Conservation (phyloP, 768 basidiomycete species). For the Pholiota molesta region DNA sequence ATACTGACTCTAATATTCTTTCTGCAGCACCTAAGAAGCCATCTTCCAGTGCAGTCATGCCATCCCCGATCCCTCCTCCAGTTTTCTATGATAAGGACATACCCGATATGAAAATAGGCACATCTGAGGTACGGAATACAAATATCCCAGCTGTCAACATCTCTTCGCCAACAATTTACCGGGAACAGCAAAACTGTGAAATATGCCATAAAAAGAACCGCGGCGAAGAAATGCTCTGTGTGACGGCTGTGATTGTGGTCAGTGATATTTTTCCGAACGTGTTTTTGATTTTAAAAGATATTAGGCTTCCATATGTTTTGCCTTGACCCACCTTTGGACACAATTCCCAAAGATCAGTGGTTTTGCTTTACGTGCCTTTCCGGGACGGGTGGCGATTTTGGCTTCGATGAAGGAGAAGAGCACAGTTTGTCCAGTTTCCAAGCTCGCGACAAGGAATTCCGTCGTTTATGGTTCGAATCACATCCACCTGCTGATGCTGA, state of each 20-base stretch:
- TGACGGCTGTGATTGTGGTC: slow-evolving; percentile 51
- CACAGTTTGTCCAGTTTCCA: slow-evolving; percentile 92
- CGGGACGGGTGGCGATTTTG: slow-evolving; percentile 93
- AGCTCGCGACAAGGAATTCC: slow-evolving; percentile 87
- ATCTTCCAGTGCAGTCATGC: slow-evolving; percentile 23
- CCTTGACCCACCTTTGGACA: slow-evolving; percentile 84
- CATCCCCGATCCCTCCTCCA: slow-evolving; percentile 44
- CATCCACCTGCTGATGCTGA: slow-evolving; percentile 58
- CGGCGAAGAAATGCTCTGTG: slow-evolving; percentile 89
- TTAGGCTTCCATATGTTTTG: slow-evolving; percentile 97
- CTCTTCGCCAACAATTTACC: slow-evolving; percentile 28
- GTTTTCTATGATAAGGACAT: slow-evolving; percentile 50
- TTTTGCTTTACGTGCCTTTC: slow-evolving; percentile 92
- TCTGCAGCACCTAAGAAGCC: slow-evolving; percentile 40
- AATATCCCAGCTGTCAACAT: slow-evolving; percentile 30
- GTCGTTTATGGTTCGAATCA: slow-evolving; percentile 83
- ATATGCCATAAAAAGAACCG: slow-evolving; percentile 89
- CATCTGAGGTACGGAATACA: slow-evolving; percentile 52
- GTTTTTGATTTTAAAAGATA: slow-evolving; percentile 13
- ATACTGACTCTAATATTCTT: slow-evolving; percentile 12
- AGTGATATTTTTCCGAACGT: slow-evolving; percentile 13
- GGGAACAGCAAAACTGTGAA: slow-evolving; percentile 81
- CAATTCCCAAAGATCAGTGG: slow-evolving; percentile 94
- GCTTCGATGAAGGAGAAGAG: slow-evolving; percentile 98
- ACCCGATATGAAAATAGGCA: slow-evolving; percentile 45